Conservation (phyloP, 495 filamentous ascomycete genomes). For the Penicillium daleae region DNA sequence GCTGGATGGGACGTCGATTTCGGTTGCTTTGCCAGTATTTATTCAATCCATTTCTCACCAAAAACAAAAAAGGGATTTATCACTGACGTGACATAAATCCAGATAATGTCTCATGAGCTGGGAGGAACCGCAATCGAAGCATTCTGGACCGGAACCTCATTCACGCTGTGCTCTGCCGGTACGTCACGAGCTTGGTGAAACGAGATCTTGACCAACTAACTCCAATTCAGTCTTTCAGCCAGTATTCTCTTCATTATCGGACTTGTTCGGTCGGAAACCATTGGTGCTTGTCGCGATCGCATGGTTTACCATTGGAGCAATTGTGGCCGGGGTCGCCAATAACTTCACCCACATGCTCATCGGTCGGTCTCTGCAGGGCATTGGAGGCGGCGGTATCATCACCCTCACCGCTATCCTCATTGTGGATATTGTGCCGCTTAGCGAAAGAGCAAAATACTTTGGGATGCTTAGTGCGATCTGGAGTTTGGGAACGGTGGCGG, state of each 20-base stretch:
- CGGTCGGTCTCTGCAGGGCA: slow-evolving; percentile 65
- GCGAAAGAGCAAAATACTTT: slow-evolving; percentile 44
- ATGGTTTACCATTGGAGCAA: slow-evolving; percentile 59
- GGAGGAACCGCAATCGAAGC: slow-evolving; percentile 54
- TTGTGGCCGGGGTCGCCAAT: slow-evolving; percentile 54
- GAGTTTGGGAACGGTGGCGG: slow-evolving; percentile 64
- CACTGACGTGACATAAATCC: not conserved
- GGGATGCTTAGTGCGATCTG: slow-evolving; percentile 55
- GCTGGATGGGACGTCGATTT: slow-evolving; percentile 71
- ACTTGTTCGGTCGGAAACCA: slow-evolving; percentile 38
- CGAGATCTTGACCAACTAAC: not conserved
- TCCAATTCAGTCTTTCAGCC: slow-evolving; percentile 35
- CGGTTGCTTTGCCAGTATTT: slow-evolving; percentile 68
- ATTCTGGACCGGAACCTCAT: slow-evolving; percentile 60
- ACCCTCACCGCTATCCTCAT: slow-evolving; percentile 65
- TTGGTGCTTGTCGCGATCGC: slow-evolving; percentile 49
- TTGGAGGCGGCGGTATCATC: slow-evolving; percentile 71
- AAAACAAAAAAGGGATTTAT: not conserved
- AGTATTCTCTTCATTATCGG: slow-evolving; percentile 33
- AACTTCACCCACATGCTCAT: slow-evolving; percentile 64
- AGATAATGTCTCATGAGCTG: slow-evolving; percentile 40
- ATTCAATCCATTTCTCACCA: not conserved
- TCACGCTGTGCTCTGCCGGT: slow-evolving; percentile 47
- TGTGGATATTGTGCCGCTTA: slow-evolving; percentile 62
- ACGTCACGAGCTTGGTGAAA: not conserved